A percentile compares a stretch with the other conserved stretches of the same genome.
These are phyloP conservation scores for Hericium alpestre DNA, from an alignment of 768 basidiomycete genomes.

Conservation along the genomic window DNA sequence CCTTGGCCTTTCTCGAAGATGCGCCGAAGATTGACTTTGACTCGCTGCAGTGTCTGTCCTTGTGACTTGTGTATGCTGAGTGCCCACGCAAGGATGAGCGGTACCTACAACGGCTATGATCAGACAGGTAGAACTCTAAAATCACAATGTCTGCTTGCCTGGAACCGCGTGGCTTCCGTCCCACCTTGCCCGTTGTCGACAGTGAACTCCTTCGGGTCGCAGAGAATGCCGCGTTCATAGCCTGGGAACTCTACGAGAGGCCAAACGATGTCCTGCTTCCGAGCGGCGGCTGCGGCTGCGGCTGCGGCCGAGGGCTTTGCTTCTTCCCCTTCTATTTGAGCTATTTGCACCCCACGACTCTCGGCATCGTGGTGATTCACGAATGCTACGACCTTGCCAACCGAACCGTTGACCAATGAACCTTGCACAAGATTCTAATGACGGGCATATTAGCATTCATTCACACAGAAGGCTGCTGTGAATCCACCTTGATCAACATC, in stretches of 20 bases:
- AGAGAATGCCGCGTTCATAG: slow-evolving; percentile 32
- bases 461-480: not conserved
- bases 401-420: slow-evolving; percentile 57
- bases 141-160: slow-evolving; percentile 28
- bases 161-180: slow-evolving; percentile 48
- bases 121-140: not conserved
- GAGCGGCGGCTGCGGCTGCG: too few relatives aligned
- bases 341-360: not conserved
- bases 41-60: slow-evolving; percentile 79
- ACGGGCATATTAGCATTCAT: not conserved
- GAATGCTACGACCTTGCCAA: slow-evolving; percentile 46
- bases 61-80: slow-evolving; percentile 85
- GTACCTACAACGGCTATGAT: slow-evolving; percentile 25
- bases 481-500: slow-evolving; percentile 60
- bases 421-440: slow-evolving; percentile 60
- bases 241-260: slow-evolving; percentile 51
- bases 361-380: not conserved
- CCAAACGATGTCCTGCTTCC: slow-evolving; percentile 25
- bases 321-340: slow-evolving; percentile 7
- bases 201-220: slow-evolving; percentile 50
- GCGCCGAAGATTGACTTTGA: slow-evolving; percentile 64
- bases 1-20: slow-evolving; percentile 81
- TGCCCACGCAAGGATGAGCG: slow-evolving; percentile 74
- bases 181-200: slow-evolving; percentile 48
- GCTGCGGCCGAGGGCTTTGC: too few relatives aligned